Percentiles rank a stretch among this genome's conserved stretches.
phyloP scores from a whole-genome alignment of 169 alveolate genomes.

The Plasmodium fragile region DNA sequence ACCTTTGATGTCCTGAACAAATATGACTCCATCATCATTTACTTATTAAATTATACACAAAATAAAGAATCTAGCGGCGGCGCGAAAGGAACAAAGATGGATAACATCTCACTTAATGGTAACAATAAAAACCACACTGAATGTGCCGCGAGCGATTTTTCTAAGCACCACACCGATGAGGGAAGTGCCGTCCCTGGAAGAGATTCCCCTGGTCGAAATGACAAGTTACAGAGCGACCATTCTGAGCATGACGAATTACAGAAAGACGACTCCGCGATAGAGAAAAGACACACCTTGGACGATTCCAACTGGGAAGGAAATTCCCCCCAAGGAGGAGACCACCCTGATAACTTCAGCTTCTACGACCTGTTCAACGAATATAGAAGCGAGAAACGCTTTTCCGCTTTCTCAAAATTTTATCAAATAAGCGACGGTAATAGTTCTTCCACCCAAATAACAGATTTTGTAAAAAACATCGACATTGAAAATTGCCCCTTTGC shows the following conservation, averaged over 20 bases:
- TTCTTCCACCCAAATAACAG: not conserved
- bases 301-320: not conserved
- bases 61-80: not conserved
- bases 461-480: constrained; percentile 10
- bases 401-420: constrained; percentile 27
- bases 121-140: not conserved
- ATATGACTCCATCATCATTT: constrained; percentile 49
- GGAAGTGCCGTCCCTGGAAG: not conserved
- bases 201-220: not conserved
- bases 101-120: not conserved
- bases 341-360: not conserved
- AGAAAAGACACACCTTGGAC: not conserved
- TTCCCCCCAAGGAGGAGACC: not conserved
- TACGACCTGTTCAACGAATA: constrained; percentile 1
- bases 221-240: not conserved
- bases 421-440: not conserved
- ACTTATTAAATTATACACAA: constrained; percentile 26
- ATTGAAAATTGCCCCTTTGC: constrained; percentile 16
- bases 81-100: not conserved
- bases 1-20: constrained; percentile 53
- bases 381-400: constrained; percentile 1
- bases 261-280: not conserved
- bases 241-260: not conserved
- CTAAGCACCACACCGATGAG: not conserved
- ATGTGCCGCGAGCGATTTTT: not conserved